Evolutionary conservation across 257 asterid genomes (phyloP), one percentile per base, ranked within the genome.

Genomic region (Solanum pinnatisectum): DNA sequence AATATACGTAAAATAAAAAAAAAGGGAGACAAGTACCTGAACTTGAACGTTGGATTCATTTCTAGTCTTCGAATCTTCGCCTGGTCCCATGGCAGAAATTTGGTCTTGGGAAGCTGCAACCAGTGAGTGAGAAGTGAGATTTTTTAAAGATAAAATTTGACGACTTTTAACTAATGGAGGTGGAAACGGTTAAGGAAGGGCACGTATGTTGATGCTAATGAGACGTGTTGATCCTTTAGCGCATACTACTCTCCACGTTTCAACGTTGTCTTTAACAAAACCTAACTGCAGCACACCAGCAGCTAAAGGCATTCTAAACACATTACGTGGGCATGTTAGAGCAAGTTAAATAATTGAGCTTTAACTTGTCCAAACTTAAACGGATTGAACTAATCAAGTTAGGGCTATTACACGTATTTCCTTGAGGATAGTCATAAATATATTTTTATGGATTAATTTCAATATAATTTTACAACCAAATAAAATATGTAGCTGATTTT

Each of bases 11-110:
- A 27, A 56, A 56, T 16, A 18, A 10, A 2, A 11, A 60, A 1
- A 23, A 60, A 22, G 16, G 83, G 1, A 10, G 23, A 30, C 8
- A 13, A 2, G 65, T n/a, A 89, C 94, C 94, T 90, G 91, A 68
- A 95, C 93, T 67, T 93, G 92, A 27, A 94, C 89, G 81, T 25
- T 82, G 76, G 91, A 84, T 72, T 89, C 91, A 25, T 88, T 82
- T 89, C 91, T 87, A 52, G 91, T 91, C 89, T 93, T 91, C n/a
- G 84, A 91, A 84, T 93, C 94, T 36, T 92, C 87, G 22, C 96
- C 96, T 88, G 89, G 91, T 84, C 95, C 98, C 98, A 92, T 94
- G 90, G 86, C 86, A 4, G 86, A 82, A 82, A 30, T 27, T 82
- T 9, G 6, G 68, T 46, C 30, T 46, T 46, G 68, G 85, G 15